Percentiles rank a stretch among this genome's conserved stretches.
Evolutionary conservation across 2,329 filamentous ascomycete genomes (phyloP).

Genomic region (Fusarium sublunatum): DNA sequence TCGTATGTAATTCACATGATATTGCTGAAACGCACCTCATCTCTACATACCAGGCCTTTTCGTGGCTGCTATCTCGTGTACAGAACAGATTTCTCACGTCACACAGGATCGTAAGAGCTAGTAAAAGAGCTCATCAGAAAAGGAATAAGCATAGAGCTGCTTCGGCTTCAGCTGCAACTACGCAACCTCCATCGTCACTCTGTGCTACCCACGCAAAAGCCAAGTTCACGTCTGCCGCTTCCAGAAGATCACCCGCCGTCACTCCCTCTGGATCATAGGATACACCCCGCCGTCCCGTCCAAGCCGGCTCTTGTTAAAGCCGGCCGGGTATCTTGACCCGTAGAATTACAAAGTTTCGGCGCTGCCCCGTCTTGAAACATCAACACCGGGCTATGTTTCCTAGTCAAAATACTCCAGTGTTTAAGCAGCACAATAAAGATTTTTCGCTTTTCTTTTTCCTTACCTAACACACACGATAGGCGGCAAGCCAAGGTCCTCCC

Average conservation of each 20-base stretch:
- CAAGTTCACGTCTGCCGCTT: constrained; percentile 12
- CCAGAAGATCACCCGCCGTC: constrained; percentile 4
- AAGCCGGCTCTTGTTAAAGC: constrained; percentile 6
- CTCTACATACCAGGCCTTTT: constrained; percentile 3
- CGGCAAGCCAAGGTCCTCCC: constrained; percentile 20
- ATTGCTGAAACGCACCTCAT: constrained; percentile 36
- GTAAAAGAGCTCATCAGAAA: neutral
- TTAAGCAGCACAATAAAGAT: constrained; percentile 1
- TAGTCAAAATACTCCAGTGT: constrained; percentile 12
- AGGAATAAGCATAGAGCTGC: neutral
- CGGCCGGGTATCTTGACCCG: constrained; percentile 17
- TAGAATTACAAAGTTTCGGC: neutral
- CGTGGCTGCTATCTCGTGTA: neutral
- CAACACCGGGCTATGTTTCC: constrained; percentile 6
- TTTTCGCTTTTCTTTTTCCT: constrained; percentile 23
- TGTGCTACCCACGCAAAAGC: constrained; percentile 2
- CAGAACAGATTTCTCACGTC: constrained; percentile 25
- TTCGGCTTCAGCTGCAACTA: constrained; percentile 24
- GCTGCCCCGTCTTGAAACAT: constrained; percentile 19
- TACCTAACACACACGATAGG: constrained; percentile 1
- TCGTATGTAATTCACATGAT: constrained; percentile 40
- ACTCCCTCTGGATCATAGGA: constrained; percentile 26
- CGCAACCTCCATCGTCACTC: constrained; percentile 24
- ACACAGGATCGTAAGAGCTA: constrained; percentile 12
- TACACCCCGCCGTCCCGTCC: constrained; percentile 6